A percentile compares a stretch with the other conserved stretches of the same genome.
Evolutionary conservation across 2,329 filamentous ascomycete genomes (phyloP).

Genomic region (Akanthomyces uredinophilus): DNA sequence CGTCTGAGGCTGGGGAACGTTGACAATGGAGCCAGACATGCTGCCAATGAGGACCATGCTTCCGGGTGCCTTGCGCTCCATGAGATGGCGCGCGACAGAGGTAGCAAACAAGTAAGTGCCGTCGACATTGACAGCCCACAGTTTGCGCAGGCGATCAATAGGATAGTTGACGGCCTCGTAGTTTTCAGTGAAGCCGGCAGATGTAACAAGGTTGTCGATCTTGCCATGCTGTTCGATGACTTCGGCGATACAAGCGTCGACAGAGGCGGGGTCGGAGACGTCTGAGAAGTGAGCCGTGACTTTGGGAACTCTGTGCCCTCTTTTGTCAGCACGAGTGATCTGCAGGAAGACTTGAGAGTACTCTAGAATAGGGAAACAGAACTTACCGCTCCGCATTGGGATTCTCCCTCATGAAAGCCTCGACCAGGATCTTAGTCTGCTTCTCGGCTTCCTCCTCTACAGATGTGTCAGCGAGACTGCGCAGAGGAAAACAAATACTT

Average conservation of each 20-base stretch:
- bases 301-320: conserved; percentile 60
- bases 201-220: conserved; percentile 89
- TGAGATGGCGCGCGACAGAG: conserved; percentile 79
- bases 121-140: conserved; percentile 90
- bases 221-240: conserved; percentile 58
- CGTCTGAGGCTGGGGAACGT: conserved; percentile 89
- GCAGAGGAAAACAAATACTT: too few relatives aligned
- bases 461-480: conserved; percentile 17
- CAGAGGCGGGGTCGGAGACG: conserved; percentile 74
- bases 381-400: conserved; percentile 64
- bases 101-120: conserved; percentile 88
- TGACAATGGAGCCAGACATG: conserved; percentile 92
- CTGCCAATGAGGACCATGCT: conserved; percentile 93
- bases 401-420: conserved; percentile 74
- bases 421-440: conserved; percentile 68
- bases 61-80: conserved; percentile 71
- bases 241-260: conserved; percentile 66
- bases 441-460: conserved; percentile 81
- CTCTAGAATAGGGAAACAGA: background rate
- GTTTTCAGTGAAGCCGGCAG: conserved; percentile 96
- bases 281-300: conserved; percentile 89
- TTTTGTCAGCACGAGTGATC: background rate
- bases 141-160: conserved; percentile 82
- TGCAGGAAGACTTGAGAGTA: too few relatives aligned
- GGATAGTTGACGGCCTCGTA: conserved; percentile 89